Percentiles rank a stretch among this genome's conserved stretches.
Evolutionary conservation across 495 filamentous ascomycete genomes (phyloP).

Genomic region (Rostrohypoxylon terebratum): DNA sequence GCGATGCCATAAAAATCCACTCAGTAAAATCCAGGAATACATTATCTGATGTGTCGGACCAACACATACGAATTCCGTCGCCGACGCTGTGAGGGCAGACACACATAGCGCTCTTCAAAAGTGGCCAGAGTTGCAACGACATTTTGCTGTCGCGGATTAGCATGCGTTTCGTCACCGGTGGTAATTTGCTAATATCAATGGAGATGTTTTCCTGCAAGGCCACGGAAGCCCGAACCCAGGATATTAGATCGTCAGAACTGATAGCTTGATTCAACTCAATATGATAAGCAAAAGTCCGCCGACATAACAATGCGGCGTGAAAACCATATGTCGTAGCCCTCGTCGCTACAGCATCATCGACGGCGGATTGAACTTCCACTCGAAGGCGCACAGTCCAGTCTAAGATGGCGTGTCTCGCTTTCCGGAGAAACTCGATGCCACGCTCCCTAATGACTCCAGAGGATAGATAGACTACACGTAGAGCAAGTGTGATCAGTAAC

Average conservation of each 20-base stretch:
- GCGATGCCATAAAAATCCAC: conserved; percentile 41
- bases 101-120: conserved; percentile 49
- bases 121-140: conserved; percentile 50
- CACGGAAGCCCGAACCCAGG: conserved; percentile 53
- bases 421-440: conserved; percentile 25
- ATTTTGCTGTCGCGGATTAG: conserved; percentile 63
- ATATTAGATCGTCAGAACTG: conserved; percentile 34
- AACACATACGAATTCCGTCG: conserved; percentile 43
- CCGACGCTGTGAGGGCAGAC: conserved; percentile 44
- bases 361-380: conserved; percentile 55
- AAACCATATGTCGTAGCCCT: conserved; percentile 57
- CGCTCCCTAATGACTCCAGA: background rate
- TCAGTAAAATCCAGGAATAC: background rate
- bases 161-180: conserved; percentile 48
- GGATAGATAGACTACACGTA: conserved; percentile 48
- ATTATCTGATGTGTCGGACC: conserved; percentile 4
- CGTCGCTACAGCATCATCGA: conserved; percentile 53
- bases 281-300: conserved; percentile 58
- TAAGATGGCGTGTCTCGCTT: conserved; percentile 41
- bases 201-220: conserved; percentile 57
- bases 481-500: conserved; percentile 57
- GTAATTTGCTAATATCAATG: conserved; percentile 47
- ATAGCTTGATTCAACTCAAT: conserved; percentile 19
- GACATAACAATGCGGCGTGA: conserved; percentile 63
- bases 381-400: conserved; percentile 62